These are phyloP conservation scores for Otatea glauca DNA, from an alignment of 176 grass and related monocot species.

Conservation along the genomic window DNA sequence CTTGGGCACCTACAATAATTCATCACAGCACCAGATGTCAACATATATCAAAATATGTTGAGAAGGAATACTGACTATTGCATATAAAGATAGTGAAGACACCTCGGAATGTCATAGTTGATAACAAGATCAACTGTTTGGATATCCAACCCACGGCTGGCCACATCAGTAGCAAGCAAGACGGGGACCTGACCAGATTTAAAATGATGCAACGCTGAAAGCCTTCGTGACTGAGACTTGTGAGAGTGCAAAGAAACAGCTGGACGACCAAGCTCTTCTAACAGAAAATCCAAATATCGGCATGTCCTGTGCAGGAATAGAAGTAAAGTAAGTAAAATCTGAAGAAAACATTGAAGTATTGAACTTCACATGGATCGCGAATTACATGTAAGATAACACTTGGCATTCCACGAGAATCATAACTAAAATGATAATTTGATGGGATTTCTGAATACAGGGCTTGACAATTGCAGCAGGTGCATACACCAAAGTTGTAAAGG, in stretches of 20 bases:
- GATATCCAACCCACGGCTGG: conserved; percentile 39
- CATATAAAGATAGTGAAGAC: conserved; percentile 15
- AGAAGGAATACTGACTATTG: neutral
- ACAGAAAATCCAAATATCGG: conserved; percentile 69
- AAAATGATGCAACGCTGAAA: conserved; percentile 68
- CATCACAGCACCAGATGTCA: conserved; percentile 16
- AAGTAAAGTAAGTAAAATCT: neutral
- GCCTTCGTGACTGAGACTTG: conserved; percentile 71
- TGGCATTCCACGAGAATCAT: conserved; percentile 6
- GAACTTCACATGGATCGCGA: neutral
- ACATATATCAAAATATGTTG: conserved; percentile 19
- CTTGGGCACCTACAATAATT: conserved; percentile 60
- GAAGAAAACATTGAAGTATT: conserved; percentile 3
- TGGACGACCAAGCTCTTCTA: conserved; percentile 53
- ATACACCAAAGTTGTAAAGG: neutral
- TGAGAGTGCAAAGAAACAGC: conserved; percentile 77
- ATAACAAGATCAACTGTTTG: conserved; percentile 94
- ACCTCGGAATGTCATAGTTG: conserved; percentile 94
- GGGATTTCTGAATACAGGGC: conserved; percentile 5
- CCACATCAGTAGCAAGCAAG: conserved; percentile 81
- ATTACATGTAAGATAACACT: neutral
- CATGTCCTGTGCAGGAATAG: conserved; percentile 52
- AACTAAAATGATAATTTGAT: conserved; percentile 1
- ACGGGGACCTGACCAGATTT: conserved; percentile 70
- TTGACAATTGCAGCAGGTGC: neutral